Percentiles rank a stretch among this genome's conserved stretches.
phyloP scores from a whole-genome alignment of 1,139 yeast species.

The Yamadazyma siamensis region DNA sequence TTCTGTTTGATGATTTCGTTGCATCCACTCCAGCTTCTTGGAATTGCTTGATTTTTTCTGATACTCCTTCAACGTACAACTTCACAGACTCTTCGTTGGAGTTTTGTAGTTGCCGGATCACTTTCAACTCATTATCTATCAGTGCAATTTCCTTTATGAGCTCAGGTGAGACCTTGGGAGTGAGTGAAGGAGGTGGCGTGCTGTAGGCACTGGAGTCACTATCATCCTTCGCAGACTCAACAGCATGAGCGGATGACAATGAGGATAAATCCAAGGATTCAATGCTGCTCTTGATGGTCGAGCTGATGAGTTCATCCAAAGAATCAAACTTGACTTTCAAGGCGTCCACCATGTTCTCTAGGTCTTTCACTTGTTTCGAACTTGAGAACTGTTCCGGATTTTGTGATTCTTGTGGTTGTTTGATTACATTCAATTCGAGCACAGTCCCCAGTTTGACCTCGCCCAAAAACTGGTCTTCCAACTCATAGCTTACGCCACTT shows the following conservation, averaged over 20 bases:
- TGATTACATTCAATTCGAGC: slow-evolving; percentile 47
- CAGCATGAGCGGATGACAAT: neutral
- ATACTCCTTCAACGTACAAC: slow-evolving; percentile 41
- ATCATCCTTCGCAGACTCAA: neutral
- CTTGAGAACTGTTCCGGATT: slow-evolving; percentile 5
- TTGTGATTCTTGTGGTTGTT: slow-evolving; percentile 13
- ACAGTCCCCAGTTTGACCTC: slow-evolving; percentile 63
- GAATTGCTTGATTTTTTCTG: slow-evolving; percentile 49
- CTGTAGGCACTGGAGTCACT: slow-evolving; percentile 1
- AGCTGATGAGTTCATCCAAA: slow-evolving; percentile 5
- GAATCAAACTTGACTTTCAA: slow-evolving; percentile 8
- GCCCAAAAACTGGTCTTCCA: slow-evolving; percentile 62
- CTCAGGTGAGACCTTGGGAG: slow-evolving; percentile 1
- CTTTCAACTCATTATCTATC: slow-evolving; percentile 57
- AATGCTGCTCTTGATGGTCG: slow-evolving; percentile 9
- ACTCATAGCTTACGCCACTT: slow-evolving; percentile 65
- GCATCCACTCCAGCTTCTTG: slow-evolving; percentile 39
- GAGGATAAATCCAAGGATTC: slow-evolving; percentile 2
- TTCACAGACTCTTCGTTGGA: slow-evolving; percentile 43
- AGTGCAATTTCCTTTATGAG: slow-evolving; percentile 7
- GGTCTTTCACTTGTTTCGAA: slow-evolving; percentile 2
- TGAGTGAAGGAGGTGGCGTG: slow-evolving; percentile 1
- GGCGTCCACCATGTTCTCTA: slow-evolving; percentile 6
- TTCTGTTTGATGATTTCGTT: slow-evolving; percentile 49
- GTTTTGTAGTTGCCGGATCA: slow-evolving; percentile 57